Conservation (phyloP, 2,329 filamentous ascomycete species). For the Diaporthe sp. region DNA sequence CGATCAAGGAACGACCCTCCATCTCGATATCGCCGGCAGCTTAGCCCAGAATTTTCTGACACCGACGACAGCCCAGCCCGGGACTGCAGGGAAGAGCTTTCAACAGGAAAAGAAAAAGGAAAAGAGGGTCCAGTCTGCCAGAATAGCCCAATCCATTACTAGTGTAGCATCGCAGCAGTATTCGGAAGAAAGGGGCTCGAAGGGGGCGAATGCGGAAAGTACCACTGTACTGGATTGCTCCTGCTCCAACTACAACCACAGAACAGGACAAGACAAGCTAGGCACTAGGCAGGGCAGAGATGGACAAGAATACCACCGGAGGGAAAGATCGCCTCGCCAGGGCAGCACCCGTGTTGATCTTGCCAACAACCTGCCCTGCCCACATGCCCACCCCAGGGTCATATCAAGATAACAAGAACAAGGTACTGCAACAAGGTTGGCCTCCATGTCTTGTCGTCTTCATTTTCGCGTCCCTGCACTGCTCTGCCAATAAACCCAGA, state of each 20-base stretch:
- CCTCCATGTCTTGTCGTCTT: conserved; percentile 14
- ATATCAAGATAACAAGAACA: conserved; percentile 15
- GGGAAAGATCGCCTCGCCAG: conserved; percentile 20
- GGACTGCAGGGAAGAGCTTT: conserved; percentile 19
- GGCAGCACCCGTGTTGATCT: background rate
- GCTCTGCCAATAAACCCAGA: conserved; percentile 13
- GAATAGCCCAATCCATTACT: background rate
- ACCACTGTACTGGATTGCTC: background rate
- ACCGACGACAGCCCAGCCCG: background rate
- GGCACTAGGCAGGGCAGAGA: background rate
- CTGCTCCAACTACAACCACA: background rate
- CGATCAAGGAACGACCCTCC: conserved; percentile 25
- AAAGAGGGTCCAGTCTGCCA: conserved; percentile 14
- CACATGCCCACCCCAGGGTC: background rate
- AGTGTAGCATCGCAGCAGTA: conserved; percentile 7
- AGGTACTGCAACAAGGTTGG: background rate
- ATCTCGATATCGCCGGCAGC: conserved; percentile 10
- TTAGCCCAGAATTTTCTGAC: conserved; percentile 13
- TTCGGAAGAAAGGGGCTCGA: background rate
- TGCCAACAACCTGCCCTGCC: conserved; percentile 7
- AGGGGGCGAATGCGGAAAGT: background rate
- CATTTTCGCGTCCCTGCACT: conserved; percentile 16
- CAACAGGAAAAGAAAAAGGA: conserved; percentile 14
- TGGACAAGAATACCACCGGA: background rate
- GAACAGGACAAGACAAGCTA: background rate